Conservation (phyloP, 2,329 filamentous ascomycete genomes). For the Cephalotrichum gorgonifer region DNA sequence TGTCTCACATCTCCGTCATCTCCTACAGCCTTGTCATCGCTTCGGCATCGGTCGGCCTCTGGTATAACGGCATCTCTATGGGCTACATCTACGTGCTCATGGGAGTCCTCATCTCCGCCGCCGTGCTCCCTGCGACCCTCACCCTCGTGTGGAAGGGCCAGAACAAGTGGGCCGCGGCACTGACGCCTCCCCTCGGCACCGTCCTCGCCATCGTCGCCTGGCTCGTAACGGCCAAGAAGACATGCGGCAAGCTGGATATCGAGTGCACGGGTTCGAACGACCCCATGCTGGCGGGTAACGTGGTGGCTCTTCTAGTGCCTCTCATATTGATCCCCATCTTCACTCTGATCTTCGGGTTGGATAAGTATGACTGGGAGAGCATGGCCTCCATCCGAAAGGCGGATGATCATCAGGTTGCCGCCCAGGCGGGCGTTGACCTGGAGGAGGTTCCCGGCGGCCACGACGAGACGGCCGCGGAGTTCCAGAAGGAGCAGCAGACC, state of each 20-base stretch:
- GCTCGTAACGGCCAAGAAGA: constrained; percentile 62
- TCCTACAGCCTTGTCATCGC: constrained; percentile 68
- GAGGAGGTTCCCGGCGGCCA: no score
- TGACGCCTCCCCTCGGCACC: constrained; percentile 58
- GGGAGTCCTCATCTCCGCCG: constrained; percentile 81
- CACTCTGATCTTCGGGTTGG: constrained; percentile 46
- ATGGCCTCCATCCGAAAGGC: constrained; percentile 72
- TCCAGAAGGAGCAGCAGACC: constrained; percentile 34
- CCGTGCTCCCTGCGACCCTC: constrained; percentile 72
- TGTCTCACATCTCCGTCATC: constrained; percentile 64
- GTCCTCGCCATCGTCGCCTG: constrained; percentile 59
- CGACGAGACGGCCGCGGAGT: constrained; percentile 41
- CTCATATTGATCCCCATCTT: constrained; percentile 64
- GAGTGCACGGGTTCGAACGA: constrained; percentile 70
- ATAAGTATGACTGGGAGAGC: constrained; percentile 80
- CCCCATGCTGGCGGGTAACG: constrained; percentile 82
- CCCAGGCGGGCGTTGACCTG: no score
- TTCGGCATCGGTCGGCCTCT: constrained; percentile 64
- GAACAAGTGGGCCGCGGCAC: constrained; percentile 59
- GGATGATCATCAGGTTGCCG: no score
- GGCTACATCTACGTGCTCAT: constrained; percentile 84
- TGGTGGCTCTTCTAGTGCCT: constrained; percentile 69
- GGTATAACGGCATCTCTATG: constrained; percentile 70
- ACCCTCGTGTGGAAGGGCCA: constrained; percentile 75
- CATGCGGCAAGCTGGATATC: constrained; percentile 61